Percentiles rank a stretch among this genome's conserved stretches.
Evolutionary conservation across 2,329 filamentous ascomycete genomes (phyloP).

Genomic region (Botrytis deweyae): DNA sequence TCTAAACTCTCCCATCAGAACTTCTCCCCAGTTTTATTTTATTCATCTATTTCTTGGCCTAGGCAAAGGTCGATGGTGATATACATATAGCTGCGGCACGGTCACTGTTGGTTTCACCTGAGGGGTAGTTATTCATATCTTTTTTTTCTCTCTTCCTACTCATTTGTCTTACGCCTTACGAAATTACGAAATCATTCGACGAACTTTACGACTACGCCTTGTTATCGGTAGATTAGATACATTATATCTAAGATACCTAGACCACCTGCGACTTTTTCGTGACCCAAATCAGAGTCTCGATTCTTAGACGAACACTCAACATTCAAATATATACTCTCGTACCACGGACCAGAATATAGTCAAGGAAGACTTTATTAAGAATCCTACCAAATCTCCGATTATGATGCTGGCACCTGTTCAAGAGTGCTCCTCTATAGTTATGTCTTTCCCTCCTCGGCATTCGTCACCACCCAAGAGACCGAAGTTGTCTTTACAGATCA

Average conservation of each 20-base stretch:
- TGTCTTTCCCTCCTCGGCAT: conserved; percentile 34
- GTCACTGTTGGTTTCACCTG: not conserved
- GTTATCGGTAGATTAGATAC: not conserved
- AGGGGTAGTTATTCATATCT: not conserved
- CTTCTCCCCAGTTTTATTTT: not conserved
- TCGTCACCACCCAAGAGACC: conserved; percentile 44
- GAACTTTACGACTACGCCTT: conserved; percentile 9
- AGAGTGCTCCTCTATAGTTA: conserved; percentile 31
- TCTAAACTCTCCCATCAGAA: not conserved
- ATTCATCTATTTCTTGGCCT: conserved; percentile 4
- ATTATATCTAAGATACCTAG: conserved; percentile 4
- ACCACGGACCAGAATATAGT: not conserved
- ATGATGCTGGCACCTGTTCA: conserved; percentile 36
- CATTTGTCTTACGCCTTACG: conserved; percentile 10
- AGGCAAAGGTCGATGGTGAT: not conserved
- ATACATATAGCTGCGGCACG: conserved; percentile 18
- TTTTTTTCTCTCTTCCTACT: not conserved
- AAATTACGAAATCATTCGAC: conserved; percentile 9
- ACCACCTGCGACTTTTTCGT: conserved; percentile 20
- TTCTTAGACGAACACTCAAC: not conserved
- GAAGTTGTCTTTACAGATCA: conserved; percentile 57
- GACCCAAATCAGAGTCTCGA: conserved; percentile 20
- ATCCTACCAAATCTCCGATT: conserved; percentile 23
- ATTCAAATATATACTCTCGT: not conserved
- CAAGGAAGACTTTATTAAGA: conserved; percentile 5